phyloP scores from a whole-genome alignment of 176 grass and related monocot genomes.

The Carex cristatella region DNA sequence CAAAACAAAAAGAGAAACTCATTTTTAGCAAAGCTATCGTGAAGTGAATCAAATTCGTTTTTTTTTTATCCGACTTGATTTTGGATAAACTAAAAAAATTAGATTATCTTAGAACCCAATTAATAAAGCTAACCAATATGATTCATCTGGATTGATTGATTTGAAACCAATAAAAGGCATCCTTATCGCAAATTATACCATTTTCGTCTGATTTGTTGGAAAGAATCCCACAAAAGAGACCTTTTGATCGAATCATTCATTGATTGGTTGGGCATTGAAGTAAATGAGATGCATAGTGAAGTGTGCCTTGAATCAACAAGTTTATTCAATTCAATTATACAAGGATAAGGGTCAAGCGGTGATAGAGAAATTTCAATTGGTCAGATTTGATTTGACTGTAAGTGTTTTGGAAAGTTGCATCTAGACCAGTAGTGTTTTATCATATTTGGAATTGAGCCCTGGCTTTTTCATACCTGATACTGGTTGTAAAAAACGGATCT shows the following conservation, averaged over 20 bases:
- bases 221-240: not conserved
- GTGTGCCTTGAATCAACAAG: constrained; percentile 8
- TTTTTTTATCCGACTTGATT: too few relatives aligned
- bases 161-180: not conserved
- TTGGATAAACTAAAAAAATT: too few relatives aligned
- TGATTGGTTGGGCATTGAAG: not conserved
- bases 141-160: constrained; percentile 2
- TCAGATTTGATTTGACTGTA: not conserved
- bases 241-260: not conserved
- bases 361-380: not conserved
- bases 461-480: not conserved
- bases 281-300: constrained; percentile 6
- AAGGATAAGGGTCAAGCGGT: not conserved
- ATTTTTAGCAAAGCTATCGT: too few relatives aligned
- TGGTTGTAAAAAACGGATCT: too few relatives aligned
- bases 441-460: not conserved
- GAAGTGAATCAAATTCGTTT: too few relatives aligned
- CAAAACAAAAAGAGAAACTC: too few relatives aligned
- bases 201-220: not conserved
- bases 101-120: not conserved
- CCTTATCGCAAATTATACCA: not conserved
- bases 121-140: not conserved
- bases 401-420: not conserved
- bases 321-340: constrained; percentile 5
- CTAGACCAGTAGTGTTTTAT: not conserved